These are phyloP conservation scores for Blepharisma undulans DNA, from an alignment of 169 alveolate genomes.

Conservation along the genomic window DNA sequence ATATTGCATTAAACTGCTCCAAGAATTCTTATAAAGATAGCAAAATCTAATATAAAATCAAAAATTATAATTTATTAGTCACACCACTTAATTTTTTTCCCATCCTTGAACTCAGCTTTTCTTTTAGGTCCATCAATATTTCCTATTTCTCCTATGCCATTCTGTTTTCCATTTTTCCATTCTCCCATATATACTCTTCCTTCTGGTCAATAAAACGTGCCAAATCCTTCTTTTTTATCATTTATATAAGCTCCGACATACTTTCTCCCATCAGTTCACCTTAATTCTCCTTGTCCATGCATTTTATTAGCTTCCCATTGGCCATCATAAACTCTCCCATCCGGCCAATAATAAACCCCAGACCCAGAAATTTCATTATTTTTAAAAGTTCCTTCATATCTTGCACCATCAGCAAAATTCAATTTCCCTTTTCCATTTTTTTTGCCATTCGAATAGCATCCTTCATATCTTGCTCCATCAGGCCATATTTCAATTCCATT, in stretches of 20 bases:
- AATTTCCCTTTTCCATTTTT: constrained; percentile 69
- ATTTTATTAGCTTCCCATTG: constrained; percentile 65
- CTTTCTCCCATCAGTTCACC: constrained; percentile 13
- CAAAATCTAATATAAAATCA: neutral
- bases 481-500: constrained; percentile 26
- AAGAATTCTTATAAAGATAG: no score
- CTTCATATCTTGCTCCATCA: constrained; percentile 7
- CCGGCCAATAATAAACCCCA: constrained; percentile 75
- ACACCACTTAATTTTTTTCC: constrained; percentile 28
- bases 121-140: constrained; percentile 24
- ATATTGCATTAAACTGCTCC: no score
- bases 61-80: neutral
- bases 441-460: constrained; percentile 50
- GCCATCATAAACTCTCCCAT: constrained; percentile 79
- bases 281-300: constrained; percentile 69
- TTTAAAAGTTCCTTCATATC: constrained; percentile 70
- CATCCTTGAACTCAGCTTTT: constrained; percentile 45
- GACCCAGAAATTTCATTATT: constrained; percentile 72
- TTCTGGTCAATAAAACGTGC: constrained; percentile 80
- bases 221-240: constrained; percentile 71
- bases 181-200: constrained; percentile 82
- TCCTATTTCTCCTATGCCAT: constrained; percentile 50
- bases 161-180: constrained; percentile 84
- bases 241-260: neutral
- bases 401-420: constrained; percentile 61